A percentile compares a stretch with the other conserved stretches of the same genome.
These are phyloP conservation scores for Lachancea dasiensis DNA, from an alignment of 805 yeast species.

Conservation along the genomic window DNA sequence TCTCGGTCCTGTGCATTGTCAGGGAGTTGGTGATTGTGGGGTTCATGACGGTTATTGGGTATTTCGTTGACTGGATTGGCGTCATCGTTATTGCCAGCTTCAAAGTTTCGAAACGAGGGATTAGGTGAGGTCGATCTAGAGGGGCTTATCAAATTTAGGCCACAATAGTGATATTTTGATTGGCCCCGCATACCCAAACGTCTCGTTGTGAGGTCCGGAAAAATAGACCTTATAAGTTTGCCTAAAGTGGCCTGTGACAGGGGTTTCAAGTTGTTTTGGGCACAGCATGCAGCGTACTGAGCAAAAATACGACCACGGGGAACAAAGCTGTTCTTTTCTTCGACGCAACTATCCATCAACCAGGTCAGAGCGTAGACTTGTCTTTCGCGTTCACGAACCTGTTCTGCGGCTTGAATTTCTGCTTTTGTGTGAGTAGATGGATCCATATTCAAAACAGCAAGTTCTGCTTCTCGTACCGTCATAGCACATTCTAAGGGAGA, in stretches of 20 bases:
- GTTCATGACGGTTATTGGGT: not conserved
- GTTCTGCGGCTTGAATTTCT: slow-evolving; percentile 29
- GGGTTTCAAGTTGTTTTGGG: slow-evolving; percentile 48
- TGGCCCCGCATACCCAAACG: slow-evolving; percentile 79
- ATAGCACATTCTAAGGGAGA: slow-evolving; percentile 42
- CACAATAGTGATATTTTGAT: slow-evolving; percentile 82
- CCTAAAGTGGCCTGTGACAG: slow-evolving; percentile 77
- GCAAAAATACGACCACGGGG: slow-evolving; percentile 67
- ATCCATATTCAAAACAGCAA: slow-evolving; percentile 27
- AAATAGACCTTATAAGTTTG: slow-evolving; percentile 57
- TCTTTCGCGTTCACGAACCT: slow-evolving; percentile 49
- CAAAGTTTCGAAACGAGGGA: slow-evolving; percentile 13
- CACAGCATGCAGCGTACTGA: slow-evolving; percentile 54
- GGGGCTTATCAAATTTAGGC: slow-evolving; percentile 46
- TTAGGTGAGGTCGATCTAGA: slow-evolving; percentile 21
- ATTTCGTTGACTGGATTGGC: not conserved
- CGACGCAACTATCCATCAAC: slow-evolving; percentile 59
- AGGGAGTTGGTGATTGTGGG: not conserved
- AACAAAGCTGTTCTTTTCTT: slow-evolving; percentile 45
- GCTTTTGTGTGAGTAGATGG: slow-evolving; percentile 27
- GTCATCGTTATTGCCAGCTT: not conserved
- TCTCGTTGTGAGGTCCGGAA: slow-evolving; percentile 65
- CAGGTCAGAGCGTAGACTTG: slow-evolving; percentile 82
- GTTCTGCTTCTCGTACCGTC: slow-evolving; percentile 40
- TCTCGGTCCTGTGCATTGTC: not conserved